These are phyloP conservation scores for Cyphellophora europaea DNA, from an alignment of 2,329 filamentous ascomycete genomes.

Conservation along the genomic window DNA sequence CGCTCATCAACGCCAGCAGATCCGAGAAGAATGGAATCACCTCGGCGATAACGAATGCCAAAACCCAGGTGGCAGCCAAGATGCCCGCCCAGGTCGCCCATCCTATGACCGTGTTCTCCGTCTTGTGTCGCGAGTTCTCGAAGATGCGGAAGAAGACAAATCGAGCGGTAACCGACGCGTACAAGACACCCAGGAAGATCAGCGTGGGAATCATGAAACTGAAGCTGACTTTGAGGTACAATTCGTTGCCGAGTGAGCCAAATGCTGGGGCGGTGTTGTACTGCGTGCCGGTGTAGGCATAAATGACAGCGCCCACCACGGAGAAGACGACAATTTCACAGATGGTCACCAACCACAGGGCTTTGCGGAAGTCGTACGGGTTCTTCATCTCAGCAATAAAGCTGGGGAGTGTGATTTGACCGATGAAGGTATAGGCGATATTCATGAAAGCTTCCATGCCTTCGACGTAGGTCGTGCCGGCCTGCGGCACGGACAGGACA, in stretches of 20 bases:
- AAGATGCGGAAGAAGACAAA: constrained; percentile 91
- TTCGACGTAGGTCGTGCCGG: constrained; percentile 67
- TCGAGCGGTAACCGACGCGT: constrained; percentile 79
- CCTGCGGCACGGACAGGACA: constrained; percentile 58
- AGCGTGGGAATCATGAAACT: constrained; percentile 94
- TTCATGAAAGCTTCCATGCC: constrained; percentile 87
- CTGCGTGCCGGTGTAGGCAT: constrained; percentile 69
- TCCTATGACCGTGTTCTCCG: constrained; percentile 68
- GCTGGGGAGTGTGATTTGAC: constrained; percentile 84
- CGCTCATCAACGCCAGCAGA: constrained; percentile 46
- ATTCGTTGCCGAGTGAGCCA: constrained; percentile 62
- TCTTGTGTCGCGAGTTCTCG: constrained; percentile 68
- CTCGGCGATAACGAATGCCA: constrained; percentile 86
- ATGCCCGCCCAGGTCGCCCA: constrained; percentile 74
- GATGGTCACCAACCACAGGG: constrained; percentile 82
- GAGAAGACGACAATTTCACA: constrained; percentile 80
- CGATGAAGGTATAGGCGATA: constrained; percentile 93
- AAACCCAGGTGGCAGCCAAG: constrained; percentile 61
- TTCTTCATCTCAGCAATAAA: constrained; percentile 93
- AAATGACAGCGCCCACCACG: constrained; percentile 60
- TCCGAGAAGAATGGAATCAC: constrained; percentile 91
- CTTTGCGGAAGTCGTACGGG: constrained; percentile 79
- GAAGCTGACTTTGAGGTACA: constrained; percentile 82
- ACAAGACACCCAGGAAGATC: constrained; percentile 83
- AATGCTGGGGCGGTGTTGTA: constrained; percentile 86